These are phyloP conservation scores for Sporothrix pallida DNA, from an alignment of 2,329 filamentous ascomycete species.

Conservation along the genomic window DNA sequence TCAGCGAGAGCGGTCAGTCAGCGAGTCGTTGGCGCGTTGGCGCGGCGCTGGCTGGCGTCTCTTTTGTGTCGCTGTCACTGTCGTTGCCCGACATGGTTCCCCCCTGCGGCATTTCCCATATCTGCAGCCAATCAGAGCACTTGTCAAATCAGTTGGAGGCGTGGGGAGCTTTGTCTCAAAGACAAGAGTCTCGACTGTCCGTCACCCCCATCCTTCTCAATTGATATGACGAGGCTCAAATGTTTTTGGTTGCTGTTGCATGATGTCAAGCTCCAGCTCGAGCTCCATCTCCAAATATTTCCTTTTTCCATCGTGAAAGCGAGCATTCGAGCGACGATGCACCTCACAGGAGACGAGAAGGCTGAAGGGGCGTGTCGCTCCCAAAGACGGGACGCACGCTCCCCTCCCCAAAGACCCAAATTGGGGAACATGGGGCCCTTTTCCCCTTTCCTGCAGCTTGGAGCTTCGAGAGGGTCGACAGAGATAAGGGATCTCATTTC, in stretches of 20 bases:
- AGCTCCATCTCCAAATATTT: neutral
- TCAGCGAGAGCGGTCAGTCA: constrained; percentile 12
- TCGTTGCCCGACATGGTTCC: neutral
- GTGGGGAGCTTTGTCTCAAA: neutral
- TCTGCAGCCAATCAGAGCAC: constrained; percentile 23
- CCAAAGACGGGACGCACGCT: neutral
- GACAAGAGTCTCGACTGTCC: neutral
- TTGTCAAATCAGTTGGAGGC: constrained; percentile 10
- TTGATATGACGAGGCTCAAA: neutral
- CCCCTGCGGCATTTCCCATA: constrained; percentile 25
- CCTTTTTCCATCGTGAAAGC: neutral
- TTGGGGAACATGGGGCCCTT: constrained; percentile 1
- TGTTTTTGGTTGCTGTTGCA: neutral
- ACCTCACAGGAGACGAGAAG: too few species aligned
- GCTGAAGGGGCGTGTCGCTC: neutral
- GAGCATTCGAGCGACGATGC: constrained; percentile 15
- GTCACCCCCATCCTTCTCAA: neutral
- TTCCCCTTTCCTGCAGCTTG: neutral
- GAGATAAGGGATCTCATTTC: constrained; percentile 27
- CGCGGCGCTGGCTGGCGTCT: neutral
- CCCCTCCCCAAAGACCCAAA: neutral
- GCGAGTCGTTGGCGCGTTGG: neutral
- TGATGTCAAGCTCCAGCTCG: neutral
- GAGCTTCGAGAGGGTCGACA: neutral
- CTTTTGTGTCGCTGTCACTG: neutral